Conservation (phyloP, 768 basidiomycete genomes). For the Phanerodontia chrysosporium region DNA sequence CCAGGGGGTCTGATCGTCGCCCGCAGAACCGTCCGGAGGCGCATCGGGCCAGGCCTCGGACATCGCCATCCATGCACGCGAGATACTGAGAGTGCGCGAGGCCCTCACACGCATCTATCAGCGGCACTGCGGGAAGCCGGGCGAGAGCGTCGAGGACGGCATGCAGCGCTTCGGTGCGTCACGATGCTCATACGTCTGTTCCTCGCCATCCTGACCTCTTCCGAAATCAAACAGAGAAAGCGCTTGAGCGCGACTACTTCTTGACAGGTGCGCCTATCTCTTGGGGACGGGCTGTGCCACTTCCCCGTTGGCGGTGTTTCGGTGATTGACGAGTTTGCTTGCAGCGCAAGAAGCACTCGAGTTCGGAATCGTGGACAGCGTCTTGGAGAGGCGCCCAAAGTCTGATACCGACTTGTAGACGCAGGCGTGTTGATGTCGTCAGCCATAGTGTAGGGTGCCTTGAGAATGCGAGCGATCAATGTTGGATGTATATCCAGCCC, state of each 20-base stretch:
- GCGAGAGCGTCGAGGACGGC: slow-evolving; percentile 61
- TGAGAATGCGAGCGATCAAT: not conserved
- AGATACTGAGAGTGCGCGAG: slow-evolving; percentile 87
- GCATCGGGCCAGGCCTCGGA: slow-evolving; percentile 94
- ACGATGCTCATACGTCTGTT: not conserved
- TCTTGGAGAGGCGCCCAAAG: slow-evolving; percentile 74
- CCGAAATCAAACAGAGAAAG: slow-evolving; percentile 54
- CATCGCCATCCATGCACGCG: slow-evolving; percentile 96
- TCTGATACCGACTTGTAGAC: slow-evolving; percentile 31
- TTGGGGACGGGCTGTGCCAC: not conserved
- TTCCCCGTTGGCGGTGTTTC: not conserved
- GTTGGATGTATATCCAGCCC: not conserved
- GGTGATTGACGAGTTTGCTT: slow-evolving; percentile 14
- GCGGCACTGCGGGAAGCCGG: slow-evolving; percentile 68
- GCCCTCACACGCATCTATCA: slow-evolving; percentile 86
- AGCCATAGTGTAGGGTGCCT: not conserved
- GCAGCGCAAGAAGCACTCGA: slow-evolving; percentile 81
- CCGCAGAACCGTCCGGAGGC: slow-evolving; percentile 89
- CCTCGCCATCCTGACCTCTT: not conserved
- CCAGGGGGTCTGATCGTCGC: not conserved
- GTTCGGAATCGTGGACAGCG: slow-evolving; percentile 92
- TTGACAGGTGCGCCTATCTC: slow-evolving; percentile 71
- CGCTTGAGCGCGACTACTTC: slow-evolving; percentile 92
- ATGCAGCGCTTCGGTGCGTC: slow-evolving; percentile 75
- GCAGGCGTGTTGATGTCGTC: not conserved